These are phyloP conservation scores for Echinosophora koreensis DNA, from an alignment of 306 rosid genomes.

Conservation along the genomic window DNA sequence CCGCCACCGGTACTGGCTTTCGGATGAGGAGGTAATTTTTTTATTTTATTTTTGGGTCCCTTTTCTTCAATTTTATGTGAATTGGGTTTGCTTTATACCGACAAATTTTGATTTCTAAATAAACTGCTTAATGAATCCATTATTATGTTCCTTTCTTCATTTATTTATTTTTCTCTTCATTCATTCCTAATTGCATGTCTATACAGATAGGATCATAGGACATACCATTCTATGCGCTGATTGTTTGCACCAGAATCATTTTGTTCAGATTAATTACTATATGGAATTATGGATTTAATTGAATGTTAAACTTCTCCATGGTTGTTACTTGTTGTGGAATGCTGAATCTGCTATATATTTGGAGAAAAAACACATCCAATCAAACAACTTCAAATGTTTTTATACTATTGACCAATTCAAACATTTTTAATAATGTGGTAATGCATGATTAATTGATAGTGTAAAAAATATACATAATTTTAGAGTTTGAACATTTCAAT, in stretches of 20 bases:
- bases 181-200: not conserved
- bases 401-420: no score
- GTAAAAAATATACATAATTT: no score
- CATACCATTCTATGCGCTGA: not conserved
- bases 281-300: not conserved
- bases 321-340: not conserved
- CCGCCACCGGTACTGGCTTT: conserved; percentile 2
- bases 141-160: not conserved
- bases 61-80: not conserved
- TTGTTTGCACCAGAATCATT: not conserved
- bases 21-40: conserved; percentile 56
- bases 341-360: not conserved
- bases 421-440: no score
- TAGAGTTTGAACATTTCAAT: not conserved
- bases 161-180: not conserved
- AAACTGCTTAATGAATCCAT: not conserved
- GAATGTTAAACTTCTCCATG: not conserved
- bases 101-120: not conserved
- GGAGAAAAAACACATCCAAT: not conserved
- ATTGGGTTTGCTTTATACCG: not conserved
- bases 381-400: no score
- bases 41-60: not conserved
- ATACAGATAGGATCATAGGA: not conserved
- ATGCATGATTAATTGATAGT: no score
- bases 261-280: not conserved